A percentile compares a stretch with the other conserved stretches of the same genome.
phyloP scores from a whole-genome alignment of 1,139 yeast genomes.

The Ogataea hybrid region DNA sequence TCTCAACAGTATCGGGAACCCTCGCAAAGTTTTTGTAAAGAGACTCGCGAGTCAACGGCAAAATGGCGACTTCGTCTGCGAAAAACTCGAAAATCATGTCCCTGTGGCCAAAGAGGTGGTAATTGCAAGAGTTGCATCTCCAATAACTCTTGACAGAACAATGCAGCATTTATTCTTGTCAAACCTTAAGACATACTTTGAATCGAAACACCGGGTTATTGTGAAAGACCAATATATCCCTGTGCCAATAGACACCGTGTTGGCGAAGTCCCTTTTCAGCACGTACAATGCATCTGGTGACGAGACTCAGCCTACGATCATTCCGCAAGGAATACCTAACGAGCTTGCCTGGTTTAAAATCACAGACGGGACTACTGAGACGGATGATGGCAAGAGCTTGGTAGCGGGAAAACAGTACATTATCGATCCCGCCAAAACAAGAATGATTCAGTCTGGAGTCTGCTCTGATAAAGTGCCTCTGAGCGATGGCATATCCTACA shows the following conservation, averaged over 20 bases:
- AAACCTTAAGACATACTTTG: slow-evolving; percentile 63
- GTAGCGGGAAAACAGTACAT: slow-evolving; percentile 44
- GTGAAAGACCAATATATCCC: slow-evolving; percentile 67
- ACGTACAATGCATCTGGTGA: slow-evolving; percentile 35
- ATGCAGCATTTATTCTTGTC: slow-evolving; percentile 65
- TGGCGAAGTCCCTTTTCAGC: slow-evolving; percentile 60
- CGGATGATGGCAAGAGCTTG: slow-evolving; percentile 30
- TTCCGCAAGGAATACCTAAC: slow-evolving; percentile 66
- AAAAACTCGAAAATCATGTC: slow-evolving; percentile 23
- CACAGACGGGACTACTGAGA: slow-evolving; percentile 42
- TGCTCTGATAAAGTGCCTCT: slow-evolving; percentile 26
- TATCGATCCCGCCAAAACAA: slow-evolving; percentile 62
- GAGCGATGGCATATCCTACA: slow-evolving; percentile 16
- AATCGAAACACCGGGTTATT: slow-evolving; percentile 55
- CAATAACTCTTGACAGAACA: slow-evolving; percentile 64
- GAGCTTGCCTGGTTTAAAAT: slow-evolving; percentile 83
- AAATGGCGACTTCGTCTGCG: slow-evolving; percentile 16
- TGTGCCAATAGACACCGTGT: slow-evolving; percentile 68
- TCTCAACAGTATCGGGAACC: slow-evolving; percentile 47
- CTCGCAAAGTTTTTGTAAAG: slow-evolving; percentile 30
- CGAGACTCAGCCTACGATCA: slow-evolving; percentile 35
- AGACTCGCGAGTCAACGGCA: slow-evolving; percentile 12
- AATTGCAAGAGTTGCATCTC: slow-evolving; percentile 68
- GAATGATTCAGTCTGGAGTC: slow-evolving; percentile 66
- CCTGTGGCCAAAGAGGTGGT: slow-evolving; percentile 49